Percentiles rank a stretch among this genome's conserved stretches.
Evolutionary conservation across 306 rosid genomes (phyloP).

Genomic region (Trichosanthes truncata): DNA sequence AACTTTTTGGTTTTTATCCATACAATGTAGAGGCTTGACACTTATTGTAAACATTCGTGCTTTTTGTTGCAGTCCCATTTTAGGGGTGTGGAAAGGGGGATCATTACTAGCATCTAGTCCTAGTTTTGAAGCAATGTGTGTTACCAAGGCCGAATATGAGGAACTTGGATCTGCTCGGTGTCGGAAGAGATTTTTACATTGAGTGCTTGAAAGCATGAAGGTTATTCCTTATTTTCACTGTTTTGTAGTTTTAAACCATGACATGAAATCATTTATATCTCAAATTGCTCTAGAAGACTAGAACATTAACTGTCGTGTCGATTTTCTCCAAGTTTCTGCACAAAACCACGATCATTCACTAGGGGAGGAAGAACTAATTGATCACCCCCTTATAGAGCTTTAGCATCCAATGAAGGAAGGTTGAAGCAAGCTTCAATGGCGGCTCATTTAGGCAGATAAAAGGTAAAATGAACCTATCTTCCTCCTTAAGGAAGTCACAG

Average conservation of each 20-base stretch:
- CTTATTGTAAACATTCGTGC: slow-evolving; percentile 11
- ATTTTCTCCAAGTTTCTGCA: neutral
- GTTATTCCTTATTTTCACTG: neutral
- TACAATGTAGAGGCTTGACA: neutral
- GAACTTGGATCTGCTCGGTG: slow-evolving; percentile 97
- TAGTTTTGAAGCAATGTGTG: slow-evolving; percentile 86
- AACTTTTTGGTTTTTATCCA: neutral
- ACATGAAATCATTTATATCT: neutral
- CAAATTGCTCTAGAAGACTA: neutral
- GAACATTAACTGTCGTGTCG: neutral
- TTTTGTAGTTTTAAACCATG: neutral
- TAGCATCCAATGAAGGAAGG: neutral
- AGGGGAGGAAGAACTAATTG: neutral
- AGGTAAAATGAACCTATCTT: neutral
- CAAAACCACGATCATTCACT: neutral
- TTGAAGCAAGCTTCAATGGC: neutral
- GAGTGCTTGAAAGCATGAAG: slow-evolving; percentile 13
- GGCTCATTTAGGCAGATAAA: neutral
- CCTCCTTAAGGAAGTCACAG: neutral
- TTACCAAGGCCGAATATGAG: slow-evolving; percentile 91
- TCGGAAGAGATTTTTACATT: slow-evolving; percentile 71
- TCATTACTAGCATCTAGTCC: slow-evolving; percentile 86
- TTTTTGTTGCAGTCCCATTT: slow-evolving; percentile 49
- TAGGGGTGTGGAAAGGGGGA: slow-evolving; percentile 95
- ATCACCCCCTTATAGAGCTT: neutral